Evolutionary conservation across 495 filamentous ascomycete genomes (phyloP).

Genomic region (Aspergillus sparsus): DNA sequence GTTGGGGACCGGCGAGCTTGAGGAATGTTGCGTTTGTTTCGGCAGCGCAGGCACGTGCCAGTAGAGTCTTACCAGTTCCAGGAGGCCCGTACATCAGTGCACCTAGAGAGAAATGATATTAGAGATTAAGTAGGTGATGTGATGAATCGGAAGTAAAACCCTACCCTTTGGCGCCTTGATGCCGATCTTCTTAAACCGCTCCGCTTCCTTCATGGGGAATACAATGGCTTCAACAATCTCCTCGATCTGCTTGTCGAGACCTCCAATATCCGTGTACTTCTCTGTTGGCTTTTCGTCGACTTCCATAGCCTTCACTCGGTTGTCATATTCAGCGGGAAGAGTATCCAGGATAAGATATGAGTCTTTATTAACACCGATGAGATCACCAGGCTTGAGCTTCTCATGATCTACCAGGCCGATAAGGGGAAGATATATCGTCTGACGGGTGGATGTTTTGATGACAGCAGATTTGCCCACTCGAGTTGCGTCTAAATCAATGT

Average conservation of each 20-base stretch:
- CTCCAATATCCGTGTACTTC: conserved; percentile 98
- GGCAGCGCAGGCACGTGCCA: conserved; percentile 94
- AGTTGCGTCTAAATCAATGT: conserved; percentile 97
- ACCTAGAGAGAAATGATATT: conserved; percentile 52
- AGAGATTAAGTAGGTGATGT: neutral
- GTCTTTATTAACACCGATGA: conserved; percentile 99
- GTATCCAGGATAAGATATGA: conserved; percentile 99
- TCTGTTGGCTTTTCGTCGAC: conserved; percentile 99
- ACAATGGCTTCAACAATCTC: conserved; percentile 99
- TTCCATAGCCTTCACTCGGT: conserved; percentile 99
- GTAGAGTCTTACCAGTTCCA: conserved; percentile 93
- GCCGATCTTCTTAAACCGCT: conserved; percentile 98
- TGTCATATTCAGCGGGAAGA: conserved; percentile 98
- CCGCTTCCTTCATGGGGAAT: conserved; percentile 99
- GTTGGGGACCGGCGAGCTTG: conserved; percentile 94
- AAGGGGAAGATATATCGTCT: conserved; percentile 98
- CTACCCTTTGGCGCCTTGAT: conserved; percentile 99
- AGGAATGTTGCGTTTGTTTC: conserved; percentile 99
- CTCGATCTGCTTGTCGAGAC: conserved; percentile 98
- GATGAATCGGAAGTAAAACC: conserved; percentile 10
- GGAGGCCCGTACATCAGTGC: conserved; percentile 98
- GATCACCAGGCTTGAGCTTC: conserved; percentile 87
- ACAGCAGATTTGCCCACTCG: conserved; percentile 97
- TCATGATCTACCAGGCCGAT: conserved; percentile 96
- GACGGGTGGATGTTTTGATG: conserved; percentile 99